A percentile compares a stretch with the other conserved stretches of the same genome.
Evolutionary conservation across 108 stramenopile species (phyloP).

Genomic region (Nitzschia putrida): DNA sequence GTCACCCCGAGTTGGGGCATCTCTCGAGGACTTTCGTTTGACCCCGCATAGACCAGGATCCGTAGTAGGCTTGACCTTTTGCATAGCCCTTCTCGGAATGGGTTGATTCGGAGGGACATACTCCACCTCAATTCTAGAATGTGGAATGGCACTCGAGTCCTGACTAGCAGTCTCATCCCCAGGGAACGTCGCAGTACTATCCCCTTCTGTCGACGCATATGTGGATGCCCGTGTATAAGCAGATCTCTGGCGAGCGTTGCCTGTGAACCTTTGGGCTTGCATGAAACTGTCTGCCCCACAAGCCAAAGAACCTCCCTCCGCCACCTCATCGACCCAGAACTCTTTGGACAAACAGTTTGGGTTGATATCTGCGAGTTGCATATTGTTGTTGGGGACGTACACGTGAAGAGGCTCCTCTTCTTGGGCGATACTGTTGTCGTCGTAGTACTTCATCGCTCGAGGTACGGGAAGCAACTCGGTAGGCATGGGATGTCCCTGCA

Average conservation of each 20-base stretch:
- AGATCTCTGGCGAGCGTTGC: not conserved
- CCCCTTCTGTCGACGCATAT: too few relatives aligned
- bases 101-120: too few relatives aligned
- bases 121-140: too few relatives aligned
- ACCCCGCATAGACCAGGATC: constrained; percentile 3
- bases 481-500: not conserved
- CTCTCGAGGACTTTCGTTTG: not conserved
- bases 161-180: too few relatives aligned
- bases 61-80: too few relatives aligned
- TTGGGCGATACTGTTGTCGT: not conserved
- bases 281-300: constrained; percentile 8
- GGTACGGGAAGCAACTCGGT: not conserved
- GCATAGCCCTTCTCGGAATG: too few relatives aligned
- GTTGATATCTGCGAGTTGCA: constrained; percentile 11
- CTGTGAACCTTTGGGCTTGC: not conserved
- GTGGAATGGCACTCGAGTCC: too few relatives aligned
- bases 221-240: too few relatives aligned
- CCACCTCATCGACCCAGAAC: constrained; percentile 28
- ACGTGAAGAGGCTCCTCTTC: constrained; percentile 1
- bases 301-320: constrained; percentile 22
- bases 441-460: not conserved
- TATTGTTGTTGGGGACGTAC: not conserved
- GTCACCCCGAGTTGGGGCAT: not conserved
- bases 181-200: too few relatives aligned
- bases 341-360: constrained; percentile 29